These are phyloP conservation scores for Crithidia expoeki DNA, from an alignment of 208 protist genomes.

Conservation along the genomic window DNA sequence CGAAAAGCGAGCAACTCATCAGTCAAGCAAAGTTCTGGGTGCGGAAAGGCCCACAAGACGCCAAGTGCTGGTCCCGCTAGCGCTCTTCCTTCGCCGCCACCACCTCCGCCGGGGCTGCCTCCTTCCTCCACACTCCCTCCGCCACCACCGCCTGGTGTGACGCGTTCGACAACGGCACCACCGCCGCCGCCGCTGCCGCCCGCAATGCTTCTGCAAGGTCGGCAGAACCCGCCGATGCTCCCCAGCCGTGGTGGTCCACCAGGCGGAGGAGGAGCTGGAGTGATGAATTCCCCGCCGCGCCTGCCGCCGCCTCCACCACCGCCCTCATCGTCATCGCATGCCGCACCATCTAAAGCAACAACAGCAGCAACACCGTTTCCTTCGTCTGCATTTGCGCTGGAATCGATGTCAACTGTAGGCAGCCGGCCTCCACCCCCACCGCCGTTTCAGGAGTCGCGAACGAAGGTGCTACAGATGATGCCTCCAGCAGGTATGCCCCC, in stretches of 20 bases:
- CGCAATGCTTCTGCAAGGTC: constrained; percentile 12
- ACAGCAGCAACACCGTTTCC: not conserved
- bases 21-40: not conserved
- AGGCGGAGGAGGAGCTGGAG: not conserved
- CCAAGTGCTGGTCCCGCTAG: not conserved
- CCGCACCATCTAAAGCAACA: not conserved
- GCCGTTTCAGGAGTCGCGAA: constrained; percentile 18
- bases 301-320: constrained; percentile 30
- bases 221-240: constrained; percentile 16
- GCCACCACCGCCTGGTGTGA: constrained; percentile 40
- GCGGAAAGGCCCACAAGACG: not conserved
- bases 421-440: constrained; percentile 19
- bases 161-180: constrained; percentile 22
- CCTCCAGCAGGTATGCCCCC: not conserved
- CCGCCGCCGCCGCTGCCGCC: constrained; percentile 39
- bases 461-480: constrained; percentile 2
- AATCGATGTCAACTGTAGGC: constrained; percentile 11
- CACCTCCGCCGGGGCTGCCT: constrained; percentile 8
- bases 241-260: not conserved
- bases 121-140: constrained; percentile 22
- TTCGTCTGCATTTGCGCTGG: not conserved
- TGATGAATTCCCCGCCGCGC: no score
- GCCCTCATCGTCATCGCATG: not conserved
- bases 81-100: constrained; percentile 11
- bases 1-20: no score